phyloP scores from a whole-genome alignment of 2,329 filamentous ascomycete species.

The Alternaria sp. region DNA sequence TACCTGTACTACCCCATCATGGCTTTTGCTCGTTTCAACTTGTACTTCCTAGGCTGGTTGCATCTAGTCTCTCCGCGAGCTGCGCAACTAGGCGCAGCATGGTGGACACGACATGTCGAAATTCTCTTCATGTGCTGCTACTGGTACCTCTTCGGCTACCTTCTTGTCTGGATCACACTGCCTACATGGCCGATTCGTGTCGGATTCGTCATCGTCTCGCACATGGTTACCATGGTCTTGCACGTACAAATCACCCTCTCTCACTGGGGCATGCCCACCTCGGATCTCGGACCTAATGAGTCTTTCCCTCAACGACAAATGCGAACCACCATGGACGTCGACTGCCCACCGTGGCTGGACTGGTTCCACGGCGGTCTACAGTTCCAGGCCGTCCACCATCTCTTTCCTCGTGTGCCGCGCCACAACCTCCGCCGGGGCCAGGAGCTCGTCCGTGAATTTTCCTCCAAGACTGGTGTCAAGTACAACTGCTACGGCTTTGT shows the following conservation, averaged over 20 bases:
- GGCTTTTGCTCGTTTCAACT: slow-evolving; percentile 83
- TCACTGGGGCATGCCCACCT: slow-evolving; percentile 93
- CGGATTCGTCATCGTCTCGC: slow-evolving; percentile 79
- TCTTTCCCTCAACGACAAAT: slow-evolving; percentile 92
- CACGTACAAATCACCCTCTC: slow-evolving; percentile 92
- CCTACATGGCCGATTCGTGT: slow-evolving; percentile 75
- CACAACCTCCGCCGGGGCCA: slow-evolving; percentile 83
- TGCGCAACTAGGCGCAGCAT: slow-evolving; percentile 77
- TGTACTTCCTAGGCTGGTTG: slow-evolving; percentile 83
- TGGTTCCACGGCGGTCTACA: slow-evolving; percentile 90
- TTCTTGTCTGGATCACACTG: slow-evolving; percentile 76
- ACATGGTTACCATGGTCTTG: slow-evolving; percentile 81
- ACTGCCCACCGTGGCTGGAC: slow-evolving; percentile 86
- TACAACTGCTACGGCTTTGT: slow-evolving; percentile 89
- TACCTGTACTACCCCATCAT: slow-evolving; percentile 87
- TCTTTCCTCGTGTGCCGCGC: slow-evolving; percentile 83
- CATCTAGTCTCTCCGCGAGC: slow-evolving; percentile 76
- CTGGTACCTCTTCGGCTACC: slow-evolving; percentile 88
- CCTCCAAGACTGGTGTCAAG: slow-evolving; percentile 80
- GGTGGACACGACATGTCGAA: slow-evolving; percentile 87
- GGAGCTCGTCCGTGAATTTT: slow-evolving; percentile 81
- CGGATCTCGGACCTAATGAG: slow-evolving; percentile 82
- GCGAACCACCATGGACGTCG: slow-evolving; percentile 92
- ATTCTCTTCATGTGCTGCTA: slow-evolving; percentile 79
- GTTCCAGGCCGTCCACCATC: slow-evolving; percentile 88